Conservation (phyloP, 345 rosid genomes). For the Orychophragmus violaceus region DNA sequence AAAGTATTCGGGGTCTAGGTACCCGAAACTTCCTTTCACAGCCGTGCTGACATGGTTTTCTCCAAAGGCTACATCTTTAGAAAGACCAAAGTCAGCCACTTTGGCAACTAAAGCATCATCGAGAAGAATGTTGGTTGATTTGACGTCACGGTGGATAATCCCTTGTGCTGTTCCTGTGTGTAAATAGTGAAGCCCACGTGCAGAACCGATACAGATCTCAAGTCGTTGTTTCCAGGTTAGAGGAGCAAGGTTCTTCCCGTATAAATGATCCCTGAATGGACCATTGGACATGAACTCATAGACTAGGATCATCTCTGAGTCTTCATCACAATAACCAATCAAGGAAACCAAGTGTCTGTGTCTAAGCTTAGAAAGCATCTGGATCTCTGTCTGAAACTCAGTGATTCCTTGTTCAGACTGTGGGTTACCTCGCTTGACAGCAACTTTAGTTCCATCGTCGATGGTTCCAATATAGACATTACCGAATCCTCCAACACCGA, state of each 20-base stretch:
- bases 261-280: slow-evolving; percentile 68
- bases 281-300: slow-evolving; percentile 83
- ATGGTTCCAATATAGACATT: slow-evolving; percentile 62
- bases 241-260: slow-evolving; percentile 60
- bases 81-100: slow-evolving; percentile 76
- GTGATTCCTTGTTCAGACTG: slow-evolving; percentile 87
- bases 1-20: slow-evolving; percentile 62
- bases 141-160: slow-evolving; percentile 81
- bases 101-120: slow-evolving; percentile 76
- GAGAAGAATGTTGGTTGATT: slow-evolving; percentile 72
- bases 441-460: slow-evolving; percentile 68
- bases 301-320: slow-evolving; percentile 73
- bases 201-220: slow-evolving; percentile 73
- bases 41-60: slow-evolving; percentile 58
- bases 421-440: slow-evolving; percentile 82
- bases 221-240: slow-evolving; percentile 73
- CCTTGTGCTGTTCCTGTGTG: slow-evolving; percentile 94
- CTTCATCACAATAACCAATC: slow-evolving; percentile 76
- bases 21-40: slow-evolving; percentile 52
- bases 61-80: slow-evolving; percentile 67
- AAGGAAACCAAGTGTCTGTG: slow-evolving; percentile 80
- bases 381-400: slow-evolving; percentile 79
- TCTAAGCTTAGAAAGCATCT: slow-evolving; percentile 80
- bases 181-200: slow-evolving; percentile 75
- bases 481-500: slow-evolving; percentile 82